Evolutionary conservation across 1,139 yeast species (phyloP), one percentile per base, ranked within the genome.

Genomic region (Suhomyces maxii): DNA sequence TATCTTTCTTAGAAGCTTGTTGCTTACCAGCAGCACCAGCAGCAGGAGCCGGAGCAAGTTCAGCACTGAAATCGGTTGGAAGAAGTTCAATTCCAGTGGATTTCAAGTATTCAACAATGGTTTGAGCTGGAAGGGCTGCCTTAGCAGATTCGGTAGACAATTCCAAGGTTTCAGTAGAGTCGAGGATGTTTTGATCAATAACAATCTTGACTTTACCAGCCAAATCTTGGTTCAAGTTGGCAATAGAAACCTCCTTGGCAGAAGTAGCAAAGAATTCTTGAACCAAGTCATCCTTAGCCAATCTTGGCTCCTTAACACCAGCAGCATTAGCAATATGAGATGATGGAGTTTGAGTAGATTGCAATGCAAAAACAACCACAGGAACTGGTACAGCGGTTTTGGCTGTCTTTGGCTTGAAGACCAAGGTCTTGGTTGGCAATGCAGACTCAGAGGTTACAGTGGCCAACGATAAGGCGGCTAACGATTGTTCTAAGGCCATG

Each of bases 341-440:
- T 6, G 86, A 68, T 42, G 96, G 89, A 34, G 97, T 88, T 41
- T 75, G 72, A 7, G 96, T 86, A 3, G 82, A 58, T 43, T 80
- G 81, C 54, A 86, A 76, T 7, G 96, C 96, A 61, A 89, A 79
- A 34, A 89, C 89, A 41, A 89, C 82, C 31, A 89, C 77, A 40
- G 97, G 96, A 42, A 86, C 82, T 32, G 95, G 89, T n/a, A 80
- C 69, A 44, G 89, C 90, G 40, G 89, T 70, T 64, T 89, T 89
- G 45, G 96, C 86, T 41, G 96, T 89, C 69, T 89, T 89, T 58
- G 96, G 96, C 71, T 89, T 89, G 79, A 89, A 89, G 32, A 89
- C 90, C 54, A 89, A 76, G 6, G 93, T 79, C 67, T 89, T 89
- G 53, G 87, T 82, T 37, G 81, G 68, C 34, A 67, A 54, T 4